Conservation (phyloP, 2,329 filamentous ascomycete species). For the Byssochlamys sp. region DNA sequence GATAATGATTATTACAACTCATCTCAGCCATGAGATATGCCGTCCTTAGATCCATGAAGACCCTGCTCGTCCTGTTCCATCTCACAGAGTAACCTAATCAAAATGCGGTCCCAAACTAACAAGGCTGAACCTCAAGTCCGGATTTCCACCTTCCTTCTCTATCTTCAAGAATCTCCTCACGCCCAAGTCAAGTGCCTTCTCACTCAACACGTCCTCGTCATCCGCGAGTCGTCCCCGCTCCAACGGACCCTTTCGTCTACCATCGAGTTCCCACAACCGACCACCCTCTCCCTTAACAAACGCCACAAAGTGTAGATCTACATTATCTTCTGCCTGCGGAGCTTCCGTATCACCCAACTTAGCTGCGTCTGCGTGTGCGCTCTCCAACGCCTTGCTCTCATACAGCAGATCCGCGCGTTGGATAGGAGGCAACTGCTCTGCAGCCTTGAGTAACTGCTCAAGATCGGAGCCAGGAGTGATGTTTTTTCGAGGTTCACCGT, state of each 20-base stretch:
- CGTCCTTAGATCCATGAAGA: background rate
- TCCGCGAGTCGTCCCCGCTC: constrained; percentile 52
- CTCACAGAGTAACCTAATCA: constrained; percentile 25
- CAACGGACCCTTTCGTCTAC: constrained; percentile 61
- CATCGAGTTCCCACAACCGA: constrained; percentile 73
- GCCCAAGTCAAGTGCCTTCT: constrained; percentile 64
- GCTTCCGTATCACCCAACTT: constrained; percentile 66
- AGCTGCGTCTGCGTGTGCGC: constrained; percentile 69
- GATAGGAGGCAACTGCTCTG: constrained; percentile 58
- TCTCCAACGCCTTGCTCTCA: constrained; percentile 62
- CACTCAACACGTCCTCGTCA: constrained; percentile 64
- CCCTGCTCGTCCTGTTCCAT: too few relatives aligned
- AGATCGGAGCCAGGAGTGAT: constrained; percentile 44
- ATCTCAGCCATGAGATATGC: background rate
- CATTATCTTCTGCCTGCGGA: constrained; percentile 64
- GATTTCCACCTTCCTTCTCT: constrained; percentile 48
- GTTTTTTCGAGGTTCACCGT: constrained; percentile 58
- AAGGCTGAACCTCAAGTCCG: constrained; percentile 52
- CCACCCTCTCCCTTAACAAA: constrained; percentile 71
- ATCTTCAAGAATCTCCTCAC: constrained; percentile 51
- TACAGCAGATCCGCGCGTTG: constrained; percentile 68
- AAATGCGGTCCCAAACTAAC: constrained; percentile 50
- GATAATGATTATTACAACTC: background rate
- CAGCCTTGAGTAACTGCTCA: constrained; percentile 54
- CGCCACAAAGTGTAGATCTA: constrained; percentile 94